These are phyloP conservation scores for Fusarium chaquense DNA, from an alignment of 2,329 filamentous ascomycete species.

Conservation along the genomic window DNA sequence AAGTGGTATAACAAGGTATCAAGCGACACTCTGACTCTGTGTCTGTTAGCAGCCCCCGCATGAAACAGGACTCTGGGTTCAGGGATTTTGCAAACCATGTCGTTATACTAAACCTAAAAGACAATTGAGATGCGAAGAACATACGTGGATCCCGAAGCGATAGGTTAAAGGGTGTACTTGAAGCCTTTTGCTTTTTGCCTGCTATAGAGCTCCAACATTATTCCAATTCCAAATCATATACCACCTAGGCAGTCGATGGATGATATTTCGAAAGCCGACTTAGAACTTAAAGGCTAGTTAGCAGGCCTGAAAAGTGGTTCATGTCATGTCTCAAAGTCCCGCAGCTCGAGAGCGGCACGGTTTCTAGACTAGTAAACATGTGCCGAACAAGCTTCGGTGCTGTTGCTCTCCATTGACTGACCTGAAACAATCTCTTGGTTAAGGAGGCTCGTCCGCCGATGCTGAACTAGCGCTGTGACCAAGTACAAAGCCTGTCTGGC, in stretches of 20 bases:
- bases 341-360: slow-evolving; percentile 24
- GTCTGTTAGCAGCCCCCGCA: slow-evolving; percentile 25
- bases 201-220: neutral
- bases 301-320: neutral
- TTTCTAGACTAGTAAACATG: slow-evolving; percentile 17
- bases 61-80: slow-evolving; percentile 37
- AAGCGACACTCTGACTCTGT: slow-evolving; percentile 16
- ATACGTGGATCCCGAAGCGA: neutral
- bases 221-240: neutral
- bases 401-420: slow-evolving; percentile 35
- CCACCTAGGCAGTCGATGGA: neutral
- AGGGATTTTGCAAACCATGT: slow-evolving; percentile 21
- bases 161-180: neutral
- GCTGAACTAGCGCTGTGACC: slow-evolving; percentile 38
- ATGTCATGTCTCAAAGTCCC: slow-evolving; percentile 6
- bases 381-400: slow-evolving; percentile 18
- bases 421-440: slow-evolving; percentile 46
- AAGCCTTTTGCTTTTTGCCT: neutral
- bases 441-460: slow-evolving; percentile 38
- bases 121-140: slow-evolving; percentile 25
- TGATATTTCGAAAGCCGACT: neutral
- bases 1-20: neutral
- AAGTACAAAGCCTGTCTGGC: neutral
- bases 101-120: slow-evolving; percentile 25
- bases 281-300: neutral